Evolutionary conservation across 768 basidiomycete species (phyloP).

Genomic region (Tubosaeta sp.): DNA sequence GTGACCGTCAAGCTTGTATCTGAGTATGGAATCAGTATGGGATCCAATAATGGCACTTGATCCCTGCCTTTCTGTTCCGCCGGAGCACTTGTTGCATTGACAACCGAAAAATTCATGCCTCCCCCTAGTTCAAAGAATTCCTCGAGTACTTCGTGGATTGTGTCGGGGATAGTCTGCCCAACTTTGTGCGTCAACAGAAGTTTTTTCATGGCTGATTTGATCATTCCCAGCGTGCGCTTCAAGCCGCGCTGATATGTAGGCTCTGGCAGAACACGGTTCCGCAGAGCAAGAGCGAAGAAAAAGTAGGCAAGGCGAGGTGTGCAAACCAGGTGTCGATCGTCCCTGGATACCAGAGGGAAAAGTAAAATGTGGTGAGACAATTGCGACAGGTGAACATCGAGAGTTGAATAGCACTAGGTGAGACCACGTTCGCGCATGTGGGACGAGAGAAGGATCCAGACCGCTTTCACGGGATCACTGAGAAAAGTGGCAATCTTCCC

Average conservation of each 20-base stretch:
- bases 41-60: too few relatives aligned
- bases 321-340: slow-evolving; percentile 44
- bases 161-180: slow-evolving; percentile 37
- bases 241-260: slow-evolving; percentile 41
- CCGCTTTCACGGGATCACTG: slow-evolving; percentile 51
- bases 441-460: slow-evolving; percentile 68
- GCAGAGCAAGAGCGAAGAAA: slow-evolving; percentile 58
- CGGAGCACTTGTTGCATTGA: slow-evolving; percentile 3
- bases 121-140: slow-evolving; percentile 47
- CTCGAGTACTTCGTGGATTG: slow-evolving; percentile 46
- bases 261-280: slow-evolving; percentile 52
- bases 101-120: slow-evolving; percentile 33
- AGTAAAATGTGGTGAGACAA: neutral
- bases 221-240: slow-evolving; percentile 42
- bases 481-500: slow-evolving; percentile 52
- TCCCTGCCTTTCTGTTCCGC: slow-evolving; percentile 9
- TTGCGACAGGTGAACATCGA: neutral
- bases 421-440: slow-evolving; percentile 65
- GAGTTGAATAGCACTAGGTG: slow-evolving; percentile 49
- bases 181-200: slow-evolving; percentile 41
- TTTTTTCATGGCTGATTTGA: slow-evolving; percentile 37
- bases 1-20: slow-evolving; percentile 17
- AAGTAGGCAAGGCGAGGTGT: slow-evolving; percentile 54
- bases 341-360: slow-evolving; percentile 29
- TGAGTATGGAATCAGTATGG: neutral